These are phyloP conservation scores for Kodamaea neixiangensis DNA, from an alignment of 805 yeast species.

Conservation along the genomic window DNA sequence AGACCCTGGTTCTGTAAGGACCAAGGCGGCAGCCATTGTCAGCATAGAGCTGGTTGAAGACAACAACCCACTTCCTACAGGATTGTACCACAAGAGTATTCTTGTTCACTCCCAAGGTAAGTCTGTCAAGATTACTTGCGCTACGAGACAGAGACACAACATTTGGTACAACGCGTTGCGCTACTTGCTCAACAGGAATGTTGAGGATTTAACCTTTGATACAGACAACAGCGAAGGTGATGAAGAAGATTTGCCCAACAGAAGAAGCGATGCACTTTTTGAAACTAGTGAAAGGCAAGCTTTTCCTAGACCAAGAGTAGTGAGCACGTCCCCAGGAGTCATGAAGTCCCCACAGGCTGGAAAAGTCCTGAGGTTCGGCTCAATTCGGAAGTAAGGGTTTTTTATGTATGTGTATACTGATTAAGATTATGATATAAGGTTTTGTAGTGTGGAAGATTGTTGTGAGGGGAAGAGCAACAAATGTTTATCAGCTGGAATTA, in stretches of 20 bases:
- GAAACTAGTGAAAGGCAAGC: constrained; percentile 19
- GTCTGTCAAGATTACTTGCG: constrained; percentile 78
- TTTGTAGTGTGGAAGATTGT: neutral
- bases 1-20: constrained; percentile 64
- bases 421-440: neutral
- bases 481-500: neutral
- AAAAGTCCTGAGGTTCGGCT: constrained; percentile 13
- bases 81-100: constrained; percentile 82
- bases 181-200: constrained; percentile 66
- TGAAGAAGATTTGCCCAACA: constrained; percentile 15
- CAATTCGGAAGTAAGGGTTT: constrained; percentile 7
- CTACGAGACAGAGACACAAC: constrained; percentile 83
- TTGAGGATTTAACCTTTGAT: constrained; percentile 56
- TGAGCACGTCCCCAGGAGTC: constrained; percentile 13
- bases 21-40: constrained; percentile 78
- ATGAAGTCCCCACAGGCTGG: constrained; percentile 8
- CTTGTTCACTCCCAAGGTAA: constrained; percentile 69
- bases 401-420: neutral
- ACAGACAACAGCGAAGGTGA: constrained; percentile 24
- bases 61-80: constrained; percentile 85
- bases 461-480: neutral
- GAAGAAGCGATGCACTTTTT: constrained; percentile 11
- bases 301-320: constrained; percentile 17
- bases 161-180: constrained; percentile 87
- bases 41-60: constrained; percentile 81